phyloP scores from a whole-genome alignment of 2,329 filamentous ascomycete species.

The Talaromyces atroroseus region DNA sequence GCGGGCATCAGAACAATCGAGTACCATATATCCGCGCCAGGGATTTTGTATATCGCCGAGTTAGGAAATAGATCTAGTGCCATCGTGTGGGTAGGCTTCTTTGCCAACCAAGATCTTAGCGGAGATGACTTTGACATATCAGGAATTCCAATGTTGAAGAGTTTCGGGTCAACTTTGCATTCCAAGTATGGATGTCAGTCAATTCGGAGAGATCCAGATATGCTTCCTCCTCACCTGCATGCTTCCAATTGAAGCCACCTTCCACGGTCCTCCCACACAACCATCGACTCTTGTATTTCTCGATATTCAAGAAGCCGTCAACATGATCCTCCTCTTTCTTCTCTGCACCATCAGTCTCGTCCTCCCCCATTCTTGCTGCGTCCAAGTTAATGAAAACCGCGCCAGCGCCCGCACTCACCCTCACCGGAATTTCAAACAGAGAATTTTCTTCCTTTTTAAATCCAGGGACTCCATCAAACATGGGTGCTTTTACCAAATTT shows the following conservation, averaged over 20 bases:
- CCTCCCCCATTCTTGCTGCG: constrained; percentile 21
- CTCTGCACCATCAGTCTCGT: constrained; percentile 2
- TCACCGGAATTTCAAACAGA: constrained; percentile 40
- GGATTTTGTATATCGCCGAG: constrained; percentile 19
- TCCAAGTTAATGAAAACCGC: constrained; percentile 23
- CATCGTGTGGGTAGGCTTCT: background rate
- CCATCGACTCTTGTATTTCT: constrained; percentile 18
- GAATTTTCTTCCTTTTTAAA: constrained; percentile 55
- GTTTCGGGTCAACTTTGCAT: background rate
- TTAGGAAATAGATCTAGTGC: constrained; percentile 19
- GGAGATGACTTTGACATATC: background rate
- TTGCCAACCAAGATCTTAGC: background rate
- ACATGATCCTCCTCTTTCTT: background rate
- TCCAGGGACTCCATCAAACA: constrained; percentile 51
- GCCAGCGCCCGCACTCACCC: constrained; percentile 15
- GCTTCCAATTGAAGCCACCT: constrained; percentile 32
- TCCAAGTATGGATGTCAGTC: no score
- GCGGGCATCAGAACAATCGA: constrained; percentile 24
- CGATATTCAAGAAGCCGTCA: constrained; percentile 16
- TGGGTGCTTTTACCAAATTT: constrained; percentile 55
- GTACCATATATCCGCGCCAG: constrained; percentile 16
- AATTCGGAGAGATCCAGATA: no score
- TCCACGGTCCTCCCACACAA: constrained; percentile 23
- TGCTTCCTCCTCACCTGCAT: constrained; percentile 19
- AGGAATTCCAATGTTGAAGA: constrained; percentile 7